Evolutionary conservation across 202 grass and related monocot species (phyloP), one percentile per base, ranked within the genome.

Genomic region (Cymbopogon flexuosus): DNA sequence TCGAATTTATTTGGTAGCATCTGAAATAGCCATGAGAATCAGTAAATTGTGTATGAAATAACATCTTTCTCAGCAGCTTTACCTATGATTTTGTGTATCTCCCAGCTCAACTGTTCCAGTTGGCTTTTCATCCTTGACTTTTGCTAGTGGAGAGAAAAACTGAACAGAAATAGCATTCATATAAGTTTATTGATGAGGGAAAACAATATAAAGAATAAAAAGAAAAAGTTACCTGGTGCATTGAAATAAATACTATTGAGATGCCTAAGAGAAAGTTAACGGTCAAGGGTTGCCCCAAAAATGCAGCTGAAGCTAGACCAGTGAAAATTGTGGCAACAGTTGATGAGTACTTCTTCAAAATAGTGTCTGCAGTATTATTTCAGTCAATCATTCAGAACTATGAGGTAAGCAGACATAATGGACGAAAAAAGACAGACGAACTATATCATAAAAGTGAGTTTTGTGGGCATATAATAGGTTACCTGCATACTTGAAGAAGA

Each of bases 401-500:
- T 49, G 41, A 72, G 6, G 60, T 27, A 51, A 58, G 42, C 76
- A 10, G 34, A 54, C 5, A 79, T 51, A 72, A 37, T 73, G 18
- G 24, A 91, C 16, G 0, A 72, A 65, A 65, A 65, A 19, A 68
- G 23, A 14, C 16, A 12, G n/a, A 45, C 10, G 51, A 63, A 18
- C 21, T 12, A 79, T 5, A 42, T 60, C 15, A 13, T 59, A 60
- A 61, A 67, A 54, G 58, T 75, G 30, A 81, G 21, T 76, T 8
- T 79, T 4, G 14, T 74, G 69, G 33, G 39, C 65, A 81, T 46
- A 69, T 21, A 15, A 69, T 69, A 39, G 12, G 14, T 87, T 94
- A 98, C 95, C 95, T 86, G 95, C 95, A 78, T 98, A 98, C 84
- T 98, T 98, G 82, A 98, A 98, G 84, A 98, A 98, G 84, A 98